A percentile compares a stretch with the other conserved stretches of the same genome.
These are phyloP conservation scores for Purpureocillium lavendulum DNA, from an alignment of 2,329 filamentous ascomycete genomes.

Conservation along the genomic window DNA sequence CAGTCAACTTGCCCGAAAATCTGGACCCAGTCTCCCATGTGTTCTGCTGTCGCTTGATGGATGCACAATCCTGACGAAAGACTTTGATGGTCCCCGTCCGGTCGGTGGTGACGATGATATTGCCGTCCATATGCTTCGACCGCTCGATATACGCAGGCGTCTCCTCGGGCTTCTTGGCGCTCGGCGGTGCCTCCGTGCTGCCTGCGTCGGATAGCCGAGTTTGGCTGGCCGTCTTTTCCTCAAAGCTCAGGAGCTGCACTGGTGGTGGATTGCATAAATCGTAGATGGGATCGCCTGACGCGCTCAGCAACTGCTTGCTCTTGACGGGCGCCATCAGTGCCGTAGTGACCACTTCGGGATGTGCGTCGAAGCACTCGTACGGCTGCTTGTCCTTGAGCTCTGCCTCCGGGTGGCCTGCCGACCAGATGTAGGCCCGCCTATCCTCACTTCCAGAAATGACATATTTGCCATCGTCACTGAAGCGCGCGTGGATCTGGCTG, in stretches of 20 bases:
- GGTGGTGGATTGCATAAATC: conserved; percentile 94
- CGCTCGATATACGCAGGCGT: conserved; percentile 72
- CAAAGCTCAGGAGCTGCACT: conserved; percentile 68
- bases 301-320: conserved; percentile 68
- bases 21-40: conserved; percentile 70
- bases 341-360: conserved; percentile 81
- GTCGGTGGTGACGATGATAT: conserved; percentile 89
- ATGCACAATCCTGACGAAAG: conserved; percentile 91
- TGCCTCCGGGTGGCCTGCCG: conserved; percentile 37
- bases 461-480: conserved; percentile 79
- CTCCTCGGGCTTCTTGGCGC: conserved; percentile 47
- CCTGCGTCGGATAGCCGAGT: conserved; percentile 26
- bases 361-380: conserved; percentile 84
- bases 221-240: conserved; percentile 46
- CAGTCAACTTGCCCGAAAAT: conserved; percentile 61
- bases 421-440: conserved; percentile 85
- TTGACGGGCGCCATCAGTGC: conserved; percentile 75
- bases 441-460: conserved; percentile 93
- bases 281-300: conserved; percentile 87
- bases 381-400: conserved; percentile 73
- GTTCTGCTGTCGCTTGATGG: conserved; percentile 65
- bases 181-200: conserved; percentile 22
- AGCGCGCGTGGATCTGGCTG: conserved; percentile 82
- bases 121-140: conserved; percentile 67
- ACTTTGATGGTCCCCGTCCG: conserved; percentile 86